Conservation (phyloP, 345 rosid genomes). For the Salix purpurea region DNA sequence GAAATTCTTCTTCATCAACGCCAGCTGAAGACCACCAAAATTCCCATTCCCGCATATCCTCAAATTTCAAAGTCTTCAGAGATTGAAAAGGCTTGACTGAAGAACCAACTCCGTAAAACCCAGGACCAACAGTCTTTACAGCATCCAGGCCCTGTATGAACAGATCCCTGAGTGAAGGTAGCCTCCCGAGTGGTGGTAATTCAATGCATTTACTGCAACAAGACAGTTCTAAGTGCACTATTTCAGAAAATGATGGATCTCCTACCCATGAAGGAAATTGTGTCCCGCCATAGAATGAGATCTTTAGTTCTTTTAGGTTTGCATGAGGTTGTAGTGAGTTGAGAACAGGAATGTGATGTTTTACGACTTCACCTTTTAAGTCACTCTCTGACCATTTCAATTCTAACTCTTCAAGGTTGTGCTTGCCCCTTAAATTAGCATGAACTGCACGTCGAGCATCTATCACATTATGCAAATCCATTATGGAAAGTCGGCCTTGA, state of each 20-base stretch:
- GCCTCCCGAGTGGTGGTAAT: conserved; percentile 7
- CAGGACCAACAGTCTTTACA: conserved; percentile 4
- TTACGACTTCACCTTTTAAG: not conserved
- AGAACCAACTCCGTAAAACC: conserved; percentile 8
- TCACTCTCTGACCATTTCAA: not conserved
- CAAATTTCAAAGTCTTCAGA: conserved; percentile 11
- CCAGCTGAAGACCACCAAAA: conserved; percentile 21
- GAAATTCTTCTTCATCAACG: conserved; percentile 20
- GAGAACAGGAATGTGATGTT: not conserved
- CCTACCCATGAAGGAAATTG: conserved; percentile 13
- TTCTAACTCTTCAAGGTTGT: not conserved
- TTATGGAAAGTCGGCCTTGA: conserved; percentile 32
- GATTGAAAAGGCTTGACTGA: conserved; percentile 5
- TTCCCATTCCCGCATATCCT: conserved; percentile 26
- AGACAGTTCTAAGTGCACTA: conserved; percentile 4
- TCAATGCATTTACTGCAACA: not conserved
- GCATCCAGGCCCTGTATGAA: conserved; percentile 1
- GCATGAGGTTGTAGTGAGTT: not conserved
- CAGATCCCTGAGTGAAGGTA: conserved; percentile 9
- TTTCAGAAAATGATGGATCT: conserved; percentile 7
- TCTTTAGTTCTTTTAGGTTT: conserved; percentile 1
- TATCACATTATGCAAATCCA: not conserved
- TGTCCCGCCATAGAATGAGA: conserved; percentile 3
- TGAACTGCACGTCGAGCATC: not conserved
- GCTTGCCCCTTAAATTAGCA: not conserved